phyloP scores from a whole-genome alignment of 306 rosid genomes.

The Acmispon strigosus region DNA sequence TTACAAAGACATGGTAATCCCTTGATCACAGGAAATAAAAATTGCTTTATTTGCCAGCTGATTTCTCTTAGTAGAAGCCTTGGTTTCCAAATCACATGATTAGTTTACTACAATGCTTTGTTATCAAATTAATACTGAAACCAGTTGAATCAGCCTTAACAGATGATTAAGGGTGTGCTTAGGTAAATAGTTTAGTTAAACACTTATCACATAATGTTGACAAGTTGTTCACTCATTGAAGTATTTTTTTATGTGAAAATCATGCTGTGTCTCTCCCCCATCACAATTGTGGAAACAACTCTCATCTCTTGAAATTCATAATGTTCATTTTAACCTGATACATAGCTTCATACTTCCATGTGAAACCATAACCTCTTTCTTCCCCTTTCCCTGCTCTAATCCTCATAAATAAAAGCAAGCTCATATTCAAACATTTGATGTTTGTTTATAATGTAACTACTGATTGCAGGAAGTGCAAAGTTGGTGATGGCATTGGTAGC shows the following conservation, averaged over 20 bases:
- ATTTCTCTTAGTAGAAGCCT: neutral
- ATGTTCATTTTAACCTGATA: no score
- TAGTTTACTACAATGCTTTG: neutral
- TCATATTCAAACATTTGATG: no score
- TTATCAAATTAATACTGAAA: neutral
- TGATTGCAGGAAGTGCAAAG: constrained; percentile 44
- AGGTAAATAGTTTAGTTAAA: no score
- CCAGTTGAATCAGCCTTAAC: neutral
- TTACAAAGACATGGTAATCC: constrained; percentile 58
- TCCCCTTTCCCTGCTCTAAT: no score
- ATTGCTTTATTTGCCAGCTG: neutral
- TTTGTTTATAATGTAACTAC: neutral
- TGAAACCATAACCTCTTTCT: no score
- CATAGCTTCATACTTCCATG: no score
- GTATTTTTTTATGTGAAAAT: neutral
- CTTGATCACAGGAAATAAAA: neutral
- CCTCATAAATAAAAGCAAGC: no score
- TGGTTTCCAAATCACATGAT: no score
- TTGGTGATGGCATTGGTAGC: constrained; percentile 70
- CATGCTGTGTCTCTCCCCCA: neutral
- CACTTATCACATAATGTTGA: no score
- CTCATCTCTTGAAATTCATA: no score
- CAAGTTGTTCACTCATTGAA: neutral
- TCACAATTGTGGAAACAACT: no score
- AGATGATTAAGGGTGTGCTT: neutral